Evolutionary conservation across 805 yeast genomes (phyloP), one percentile per base, ranked within the genome.

Genomic region (Sugiyamaella chiloensis): DNA sequence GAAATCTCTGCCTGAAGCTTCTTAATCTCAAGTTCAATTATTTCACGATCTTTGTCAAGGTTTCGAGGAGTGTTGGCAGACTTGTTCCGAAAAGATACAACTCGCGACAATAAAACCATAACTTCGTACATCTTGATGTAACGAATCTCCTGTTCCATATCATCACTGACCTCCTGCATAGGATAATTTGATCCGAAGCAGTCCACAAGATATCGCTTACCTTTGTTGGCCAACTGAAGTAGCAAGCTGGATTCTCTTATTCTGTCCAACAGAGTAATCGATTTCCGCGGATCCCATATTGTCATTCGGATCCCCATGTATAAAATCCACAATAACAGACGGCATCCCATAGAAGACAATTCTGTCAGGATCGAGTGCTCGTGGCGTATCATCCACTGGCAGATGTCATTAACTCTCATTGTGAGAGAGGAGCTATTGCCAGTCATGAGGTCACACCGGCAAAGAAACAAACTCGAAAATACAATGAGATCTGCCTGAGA

Each of bases 271-370:
- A 40, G 16, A 11, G 23, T 6, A n/a, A 41, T 7, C n/a, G n/a
- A 9, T 27, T 41, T 41, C 24, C 17, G 21, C n/a, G 23, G 44
- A 26, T 26, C 31, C 36, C 44, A 41, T 16, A 41, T 14, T 12
- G 44, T 23, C 24, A 41, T 26, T 21, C 37, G 11, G 9, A 41
- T 41, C 6, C 32, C 43, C 32, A 40, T 24, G 14, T 40, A 40
- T 40, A 40, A 17, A 12, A 24, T 40, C 43, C 43, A 40, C 11
- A 40, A 12, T 17, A 40, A 24, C 43, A 40, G 14, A 8, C 43
- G 31, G 31, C 43, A 40, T 24, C 24, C 24, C 24, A 36, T 16
- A 7, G 29, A 26, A 8, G 29, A 26, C 11, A 26, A 26, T 11
- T 26, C 9, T 8, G 7, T 26, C 29, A 26, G 11, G 7, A 26